phyloP scores from a whole-genome alignment of 2,329 filamentous ascomycete genomes.

The Ophiostoma australiae region DNA sequence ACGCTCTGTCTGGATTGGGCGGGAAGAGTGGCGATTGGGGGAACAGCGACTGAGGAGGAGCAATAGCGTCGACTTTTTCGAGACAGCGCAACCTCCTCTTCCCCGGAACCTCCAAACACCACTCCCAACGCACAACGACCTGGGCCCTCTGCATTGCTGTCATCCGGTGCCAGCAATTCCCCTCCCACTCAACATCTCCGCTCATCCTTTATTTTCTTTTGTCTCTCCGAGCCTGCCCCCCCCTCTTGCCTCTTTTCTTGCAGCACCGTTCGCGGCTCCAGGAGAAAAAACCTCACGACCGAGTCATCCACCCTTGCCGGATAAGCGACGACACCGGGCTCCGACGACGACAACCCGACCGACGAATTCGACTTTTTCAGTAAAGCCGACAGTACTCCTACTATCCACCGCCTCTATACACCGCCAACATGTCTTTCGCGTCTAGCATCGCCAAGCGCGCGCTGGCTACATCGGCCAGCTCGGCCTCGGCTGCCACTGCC shows the following conservation, averaged over 20 bases:
- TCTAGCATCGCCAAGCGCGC: conserved; percentile 20
- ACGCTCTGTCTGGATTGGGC: not conserved
- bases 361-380: not conserved
- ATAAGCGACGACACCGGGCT: not conserved
- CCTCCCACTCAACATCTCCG: conserved; percentile 7
- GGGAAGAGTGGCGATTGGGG: conserved; percentile 5
- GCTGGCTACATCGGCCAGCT: not conserved
- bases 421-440: conserved; percentile 19
- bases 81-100: conserved; percentile 4
- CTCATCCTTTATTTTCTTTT: conserved; percentile 13
- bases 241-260: not conserved
- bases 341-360: not conserved
- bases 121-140: conserved; percentile 10
- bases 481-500: conserved; percentile 9
- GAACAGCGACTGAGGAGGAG: not conserved
- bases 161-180: conserved; percentile 2
- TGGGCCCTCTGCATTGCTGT: not conserved
- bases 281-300: conserved; percentile 17
- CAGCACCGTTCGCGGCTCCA: conserved; percentile 10
- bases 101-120: conserved; percentile 8
- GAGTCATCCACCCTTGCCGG: conserved; percentile 1
- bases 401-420: not conserved
- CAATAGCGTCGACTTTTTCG: conserved; percentile 13
- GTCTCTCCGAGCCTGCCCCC: not conserved
- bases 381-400: not conserved